Conservation (phyloP, 176 grass and related monocot genomes). For the Typha latifolia region DNA sequence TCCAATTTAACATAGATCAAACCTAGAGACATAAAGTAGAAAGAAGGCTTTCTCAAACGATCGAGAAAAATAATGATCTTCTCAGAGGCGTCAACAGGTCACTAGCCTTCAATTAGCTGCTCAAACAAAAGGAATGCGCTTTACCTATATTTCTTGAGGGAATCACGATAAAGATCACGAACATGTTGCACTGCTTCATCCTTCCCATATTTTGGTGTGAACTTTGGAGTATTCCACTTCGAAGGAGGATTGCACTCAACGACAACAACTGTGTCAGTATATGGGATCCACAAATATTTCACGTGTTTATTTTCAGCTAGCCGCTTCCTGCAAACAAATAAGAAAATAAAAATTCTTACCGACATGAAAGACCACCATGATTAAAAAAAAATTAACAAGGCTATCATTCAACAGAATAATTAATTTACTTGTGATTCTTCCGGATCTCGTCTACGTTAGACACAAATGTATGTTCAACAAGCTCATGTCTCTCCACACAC, state of each 20-base stretch:
- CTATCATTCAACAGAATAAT: background rate
- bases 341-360: conserved; percentile 11
- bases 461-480: conserved; percentile 88
- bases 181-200: conserved; percentile 77
- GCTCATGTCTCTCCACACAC: conserved; percentile 66
- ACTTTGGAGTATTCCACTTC: conserved; percentile 62
- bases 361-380: background rate
- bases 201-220: conserved; percentile 58
- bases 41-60: background rate
- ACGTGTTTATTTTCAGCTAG: conserved; percentile 78
- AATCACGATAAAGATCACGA: conserved; percentile 66
- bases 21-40: conserved; percentile 12
- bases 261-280: conserved; percentile 67
- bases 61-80: background rate
- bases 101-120: background rate
- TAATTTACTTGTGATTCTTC: conserved; percentile 85
- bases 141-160: conserved; percentile 58
- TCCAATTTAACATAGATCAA: conserved; percentile 12
- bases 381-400: conserved; percentile 17
- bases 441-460: conserved; percentile 60
- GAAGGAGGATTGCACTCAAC: conserved; percentile 76
- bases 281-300: conserved; percentile 81
- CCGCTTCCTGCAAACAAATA: conserved; percentile 60
- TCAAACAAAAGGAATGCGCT: background rate
- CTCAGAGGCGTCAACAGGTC: background rate